Percentiles rank a stretch among this genome's conserved stretches.
Conservation (phyloP, 352 stramenopile species). For the Phytophthora citricola region DNA sequence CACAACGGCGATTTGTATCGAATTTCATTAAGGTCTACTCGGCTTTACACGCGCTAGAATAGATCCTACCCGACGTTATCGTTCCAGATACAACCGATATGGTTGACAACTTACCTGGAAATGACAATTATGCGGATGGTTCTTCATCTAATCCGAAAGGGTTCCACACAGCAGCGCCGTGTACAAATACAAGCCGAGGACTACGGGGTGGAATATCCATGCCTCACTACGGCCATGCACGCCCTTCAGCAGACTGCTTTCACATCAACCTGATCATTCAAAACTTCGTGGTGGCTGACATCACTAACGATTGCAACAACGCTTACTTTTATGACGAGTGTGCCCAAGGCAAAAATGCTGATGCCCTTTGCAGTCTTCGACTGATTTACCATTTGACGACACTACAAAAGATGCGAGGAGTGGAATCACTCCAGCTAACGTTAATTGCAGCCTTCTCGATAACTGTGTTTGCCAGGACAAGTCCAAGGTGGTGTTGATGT, state of each 20-base stretch:
- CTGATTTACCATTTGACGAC: constrained; percentile 4
- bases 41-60: too few species aligned
- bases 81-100: too few species aligned
- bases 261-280: constrained; percentile 19
- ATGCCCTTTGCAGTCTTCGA: constrained; percentile 2
- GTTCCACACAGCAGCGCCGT: not conserved
- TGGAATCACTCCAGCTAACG: not conserved
- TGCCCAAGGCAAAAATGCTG: constrained; percentile 9
- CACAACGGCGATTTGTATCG: not conserved
- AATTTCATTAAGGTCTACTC: not conserved
- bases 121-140: too few species aligned
- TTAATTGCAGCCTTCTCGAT: constrained; percentile 12
- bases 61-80: too few species aligned
- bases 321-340: constrained; percentile 15
- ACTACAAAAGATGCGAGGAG: not conserved
- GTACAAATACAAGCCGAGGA: constrained; percentile 18
- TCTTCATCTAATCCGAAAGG: too few species aligned
- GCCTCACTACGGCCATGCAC: constrained; percentile 10
- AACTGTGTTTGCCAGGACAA: constrained; percentile 16
- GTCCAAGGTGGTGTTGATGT: constrained; percentile 14
- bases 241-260: constrained; percentile 13
- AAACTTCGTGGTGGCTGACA: constrained; percentile 15
- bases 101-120: too few species aligned
- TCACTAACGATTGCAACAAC: constrained; percentile 2
- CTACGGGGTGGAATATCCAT: constrained; percentile 16